Evolutionary conservation across 2,329 filamentous ascomycete genomes (phyloP), one percentile per base, ranked within the genome.

Genomic region (Leptographium flavum): DNA sequence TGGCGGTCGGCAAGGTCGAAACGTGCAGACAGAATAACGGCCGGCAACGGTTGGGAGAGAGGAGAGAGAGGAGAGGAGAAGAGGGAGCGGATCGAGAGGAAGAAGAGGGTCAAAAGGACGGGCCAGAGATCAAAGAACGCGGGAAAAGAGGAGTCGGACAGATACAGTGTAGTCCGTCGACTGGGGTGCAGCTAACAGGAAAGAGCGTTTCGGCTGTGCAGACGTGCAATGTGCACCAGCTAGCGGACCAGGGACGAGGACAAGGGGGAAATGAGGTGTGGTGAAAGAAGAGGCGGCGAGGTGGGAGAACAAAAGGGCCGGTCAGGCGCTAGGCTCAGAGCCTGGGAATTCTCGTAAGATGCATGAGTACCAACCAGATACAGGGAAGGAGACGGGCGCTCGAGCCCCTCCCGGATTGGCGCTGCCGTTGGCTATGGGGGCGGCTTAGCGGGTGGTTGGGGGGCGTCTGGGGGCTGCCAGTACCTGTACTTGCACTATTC

Each of bases 251-350:
- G 42, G 42, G 42, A 28, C 9, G 33, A 22, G 5, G 33, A 43
- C 22, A 38, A 43, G 25, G 42, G 40, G 42, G 42, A 43, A 38
- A 43, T 43, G 42, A 43, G 28, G 19, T 42, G 27, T 30, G 39
- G 25, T 9, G 10, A 17, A 8, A 13, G 40, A 19, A 14, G 5
- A n/a, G 27, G 19, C n/a, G n/a, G n/a, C n/a, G n/a, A n/a, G 22
- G 9, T 14, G 31, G 9, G 4, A 30, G 38, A 28, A 25, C 5
- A 25, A 42, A 17, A 31, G 40, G 8, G 30, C 14, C 14, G 22
- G 33, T n/a, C 5, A 31, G 9, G 19, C n/a, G 27, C 4, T 17
- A 39, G 22, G 23, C 33, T n/a, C 9, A 36, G 33, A 31, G 7
- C 7, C 30, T 31, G 14, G 30, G 30, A 10, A 15, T 31, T 4